These are phyloP conservation scores for Kuraishia capsulata DNA, from an alignment of 805 yeast genomes.

Conservation along the genomic window DNA sequence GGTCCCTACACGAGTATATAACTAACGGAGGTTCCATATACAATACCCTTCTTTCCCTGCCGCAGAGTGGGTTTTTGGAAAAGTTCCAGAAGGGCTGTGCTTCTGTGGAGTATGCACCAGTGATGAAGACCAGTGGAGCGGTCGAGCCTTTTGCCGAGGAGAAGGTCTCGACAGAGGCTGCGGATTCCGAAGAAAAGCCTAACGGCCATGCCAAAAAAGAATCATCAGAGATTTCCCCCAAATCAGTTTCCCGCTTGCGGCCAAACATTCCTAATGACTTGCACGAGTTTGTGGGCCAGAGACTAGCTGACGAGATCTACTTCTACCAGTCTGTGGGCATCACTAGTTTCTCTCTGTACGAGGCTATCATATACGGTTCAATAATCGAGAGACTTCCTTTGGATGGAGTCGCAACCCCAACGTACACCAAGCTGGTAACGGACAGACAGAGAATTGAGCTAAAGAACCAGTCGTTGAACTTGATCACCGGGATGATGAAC, in stretches of 20 bases:
- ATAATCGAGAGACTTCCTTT: conserved; percentile 56
- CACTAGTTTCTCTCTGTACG: conserved; percentile 51
- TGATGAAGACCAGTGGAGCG: conserved; percentile 57
- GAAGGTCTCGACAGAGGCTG: conserved; percentile 7
- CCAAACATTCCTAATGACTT: conserved; percentile 61
- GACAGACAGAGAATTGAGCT: conserved; percentile 35
- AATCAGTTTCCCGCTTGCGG: not conserved
- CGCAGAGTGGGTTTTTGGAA: conserved; percentile 34
- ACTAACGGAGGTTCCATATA: conserved; percentile 34
- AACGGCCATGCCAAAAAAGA: conserved; percentile 5
- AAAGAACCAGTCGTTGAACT: conserved; percentile 54
- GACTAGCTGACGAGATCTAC: conserved; percentile 78
- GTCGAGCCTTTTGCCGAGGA: conserved; percentile 42
- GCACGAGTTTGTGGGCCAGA: conserved; percentile 74
- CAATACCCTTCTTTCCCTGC: conserved; percentile 36
- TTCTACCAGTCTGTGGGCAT: conserved; percentile 78
- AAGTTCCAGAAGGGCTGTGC: conserved; percentile 61
- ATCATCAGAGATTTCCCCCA: conserved; percentile 7
- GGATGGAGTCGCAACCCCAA: conserved; percentile 44
- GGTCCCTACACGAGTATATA: conserved; percentile 21
- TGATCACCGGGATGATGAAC: conserved; percentile 63
- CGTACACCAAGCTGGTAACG: conserved; percentile 48
- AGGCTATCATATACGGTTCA: conserved; percentile 57
- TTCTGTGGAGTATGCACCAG: conserved; percentile 64
- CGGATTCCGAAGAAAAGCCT: conserved; percentile 6